Conservation (phyloP, 371 early-diverging fungal species). For the Mortierella sp. region DNA sequence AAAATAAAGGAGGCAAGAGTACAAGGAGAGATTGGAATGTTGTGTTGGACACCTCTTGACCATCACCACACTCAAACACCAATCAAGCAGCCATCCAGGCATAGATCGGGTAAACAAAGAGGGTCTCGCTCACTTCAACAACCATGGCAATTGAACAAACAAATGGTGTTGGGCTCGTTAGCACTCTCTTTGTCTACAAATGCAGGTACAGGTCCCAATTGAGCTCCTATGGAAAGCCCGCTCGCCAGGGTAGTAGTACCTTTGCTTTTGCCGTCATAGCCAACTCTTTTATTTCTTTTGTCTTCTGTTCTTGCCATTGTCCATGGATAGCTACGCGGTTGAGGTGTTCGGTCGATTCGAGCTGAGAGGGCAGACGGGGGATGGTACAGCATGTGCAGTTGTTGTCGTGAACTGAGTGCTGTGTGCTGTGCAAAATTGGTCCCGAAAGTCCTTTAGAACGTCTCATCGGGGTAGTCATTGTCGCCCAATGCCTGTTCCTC, state of each 20-base stretch:
- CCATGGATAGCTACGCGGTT: not conserved
- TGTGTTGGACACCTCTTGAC: not conserved
- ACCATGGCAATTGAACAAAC: too few relatives aligned
- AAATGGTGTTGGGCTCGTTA: not conserved
- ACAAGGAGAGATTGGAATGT: not conserved
- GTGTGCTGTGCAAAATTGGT: not conserved
- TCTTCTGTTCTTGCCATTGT: not conserved
- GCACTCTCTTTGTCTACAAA: not conserved
- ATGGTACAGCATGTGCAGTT: not conserved
- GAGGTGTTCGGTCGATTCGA: not conserved
- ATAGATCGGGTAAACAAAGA: not conserved
- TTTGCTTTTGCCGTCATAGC: not conserved
- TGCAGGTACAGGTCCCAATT: not conserved
- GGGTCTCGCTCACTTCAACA: too few relatives aligned
- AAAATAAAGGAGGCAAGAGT: conserved; percentile 1
- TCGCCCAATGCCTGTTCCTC: conserved; percentile 39
- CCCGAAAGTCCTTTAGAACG: conserved; percentile 55
- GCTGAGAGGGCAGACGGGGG: not conserved
- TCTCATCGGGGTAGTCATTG: conserved; percentile 65
- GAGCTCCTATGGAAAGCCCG: not conserved
- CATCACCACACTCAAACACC: not conserved
- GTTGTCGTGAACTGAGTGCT: not conserved
- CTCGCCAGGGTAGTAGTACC: not conserved
- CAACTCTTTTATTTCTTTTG: not conserved
- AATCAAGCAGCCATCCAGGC: not conserved